phyloP scores from a whole-genome alignment of 2,329 filamentous ascomycete genomes.

The Metarhizium album region DNA sequence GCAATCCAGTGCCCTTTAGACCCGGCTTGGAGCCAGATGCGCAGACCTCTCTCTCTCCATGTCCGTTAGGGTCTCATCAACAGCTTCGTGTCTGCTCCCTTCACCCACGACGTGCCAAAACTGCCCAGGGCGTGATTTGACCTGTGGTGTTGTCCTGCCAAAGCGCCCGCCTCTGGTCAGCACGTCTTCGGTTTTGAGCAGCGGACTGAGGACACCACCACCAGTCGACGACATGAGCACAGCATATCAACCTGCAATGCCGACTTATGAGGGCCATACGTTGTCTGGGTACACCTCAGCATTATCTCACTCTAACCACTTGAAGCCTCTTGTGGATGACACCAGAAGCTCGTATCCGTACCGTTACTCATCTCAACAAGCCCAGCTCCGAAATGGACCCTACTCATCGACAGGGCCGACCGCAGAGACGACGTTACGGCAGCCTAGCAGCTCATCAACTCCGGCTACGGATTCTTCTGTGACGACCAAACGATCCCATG shows the following conservation, averaged over 20 bases:
- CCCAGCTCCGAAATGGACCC: conserved; percentile 6
- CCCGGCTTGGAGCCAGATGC: background rate
- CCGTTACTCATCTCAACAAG: conserved; percentile 19
- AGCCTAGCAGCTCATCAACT: conserved; percentile 26
- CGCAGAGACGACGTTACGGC: conserved; percentile 16
- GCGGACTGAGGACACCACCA: conserved; percentile 40
- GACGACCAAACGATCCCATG: conserved; percentile 19
- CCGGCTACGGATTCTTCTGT: conserved; percentile 21
- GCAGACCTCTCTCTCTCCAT: conserved; percentile 12
- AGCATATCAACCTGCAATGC: conserved; percentile 37
- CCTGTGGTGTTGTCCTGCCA: conserved; percentile 11
- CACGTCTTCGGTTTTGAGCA: conserved; percentile 12
- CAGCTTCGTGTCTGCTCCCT: conserved; percentile 11
- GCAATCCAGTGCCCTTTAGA: background rate
- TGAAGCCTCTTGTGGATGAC: conserved; percentile 24
- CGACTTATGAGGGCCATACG: conserved; percentile 36
- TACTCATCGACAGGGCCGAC: conserved; percentile 1
- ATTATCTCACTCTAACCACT: conserved; percentile 22
- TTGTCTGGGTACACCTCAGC: conserved; percentile 28
- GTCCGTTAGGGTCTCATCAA: conserved; percentile 17
- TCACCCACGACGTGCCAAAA: conserved; percentile 13
- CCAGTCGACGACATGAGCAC: conserved; percentile 43
- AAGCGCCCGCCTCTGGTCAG: conserved; percentile 14
- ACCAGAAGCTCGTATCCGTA: conserved; percentile 20
- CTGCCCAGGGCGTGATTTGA: conserved; percentile 11